phyloP scores from a whole-genome alignment of 2,329 filamentous ascomycete genomes.

The Lasiodiplodia citricola region DNA sequence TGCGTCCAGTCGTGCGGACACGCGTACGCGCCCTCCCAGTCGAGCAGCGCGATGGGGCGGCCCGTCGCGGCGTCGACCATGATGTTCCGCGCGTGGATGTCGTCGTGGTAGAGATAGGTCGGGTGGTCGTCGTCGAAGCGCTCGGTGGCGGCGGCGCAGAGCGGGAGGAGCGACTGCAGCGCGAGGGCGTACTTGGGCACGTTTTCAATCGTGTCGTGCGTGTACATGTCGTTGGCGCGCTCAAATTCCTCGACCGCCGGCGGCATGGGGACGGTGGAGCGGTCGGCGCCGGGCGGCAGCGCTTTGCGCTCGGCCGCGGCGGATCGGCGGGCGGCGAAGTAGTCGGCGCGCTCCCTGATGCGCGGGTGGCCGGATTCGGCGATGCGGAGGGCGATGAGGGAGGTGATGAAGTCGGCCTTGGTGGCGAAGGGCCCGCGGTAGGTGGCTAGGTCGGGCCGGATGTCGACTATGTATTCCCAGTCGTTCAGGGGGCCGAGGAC shows the following conservation, averaged over 20 bases:
- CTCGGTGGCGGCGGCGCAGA: background rate
- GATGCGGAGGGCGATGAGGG: background rate
- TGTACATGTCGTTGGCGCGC: background rate
- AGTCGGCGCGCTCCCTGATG: background rate
- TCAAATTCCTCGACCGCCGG: background rate
- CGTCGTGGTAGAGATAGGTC: conserved; percentile 15
- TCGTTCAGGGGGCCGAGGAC: background rate
- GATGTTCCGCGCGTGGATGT: conserved; percentile 20
- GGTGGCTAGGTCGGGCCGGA: background rate
- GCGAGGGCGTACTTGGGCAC: background rate
- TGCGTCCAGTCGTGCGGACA: background rate
- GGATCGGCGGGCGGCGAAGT: background rate
- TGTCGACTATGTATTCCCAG: background rate
- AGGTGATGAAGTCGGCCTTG: background rate
- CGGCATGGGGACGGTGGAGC: background rate
- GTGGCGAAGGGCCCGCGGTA: conserved; percentile 2
- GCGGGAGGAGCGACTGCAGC: background rate
- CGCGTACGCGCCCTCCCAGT: conserved; percentile 24
- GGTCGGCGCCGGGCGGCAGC: background rate
- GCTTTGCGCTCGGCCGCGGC: background rate
- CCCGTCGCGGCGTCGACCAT: conserved; percentile 22
- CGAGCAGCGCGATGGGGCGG: conserved; percentile 15
- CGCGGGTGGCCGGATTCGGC: background rate
- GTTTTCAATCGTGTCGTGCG: background rate
- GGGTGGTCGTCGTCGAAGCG: background rate